Percentiles rank a stretch among this genome's conserved stretches.
Conservation (phyloP, 768 basidiomycete species). For the Cytidiella melzeri region DNA sequence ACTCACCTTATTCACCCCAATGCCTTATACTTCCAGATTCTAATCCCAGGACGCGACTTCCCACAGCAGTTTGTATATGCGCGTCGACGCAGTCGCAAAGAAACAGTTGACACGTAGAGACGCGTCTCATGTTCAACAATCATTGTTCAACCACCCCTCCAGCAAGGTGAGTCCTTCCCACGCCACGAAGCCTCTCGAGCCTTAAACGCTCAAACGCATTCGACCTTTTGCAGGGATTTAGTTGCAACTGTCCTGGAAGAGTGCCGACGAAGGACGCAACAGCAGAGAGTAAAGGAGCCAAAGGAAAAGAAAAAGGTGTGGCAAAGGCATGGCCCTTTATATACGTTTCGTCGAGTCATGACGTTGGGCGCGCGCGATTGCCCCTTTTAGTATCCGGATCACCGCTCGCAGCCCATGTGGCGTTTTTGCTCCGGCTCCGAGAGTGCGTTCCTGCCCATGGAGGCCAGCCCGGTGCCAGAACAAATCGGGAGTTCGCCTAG, state of each 20-base stretch:
- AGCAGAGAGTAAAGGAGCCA: not conserved
- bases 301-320: slow-evolving; percentile 6
- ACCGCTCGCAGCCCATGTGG: slow-evolving; percentile 8
- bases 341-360: slow-evolving; percentile 12
- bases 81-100: too few species aligned
- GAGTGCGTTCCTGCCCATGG: not conserved
- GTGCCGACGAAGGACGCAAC: not conserved
- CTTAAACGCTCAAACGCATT: not conserved
- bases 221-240: not conserved
- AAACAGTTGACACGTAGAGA: not conserved
- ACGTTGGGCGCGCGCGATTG: not conserved
- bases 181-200: not conserved
- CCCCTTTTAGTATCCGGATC: not conserved
- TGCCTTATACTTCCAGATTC: too few species aligned
- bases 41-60: too few species aligned
- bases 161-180: not conserved
- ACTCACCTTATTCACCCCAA: not conserved
- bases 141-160: not conserved
- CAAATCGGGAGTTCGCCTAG: not conserved
- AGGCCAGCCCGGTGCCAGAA: not conserved
- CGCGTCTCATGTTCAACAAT: not conserved
- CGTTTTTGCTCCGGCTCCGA: not conserved
- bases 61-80: not conserved
- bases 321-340: slow-evolving; percentile 4
- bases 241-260: too few species aligned